Conservation (phyloP, 208 protist species). For the Tritrichomonas musculus region DNA sequence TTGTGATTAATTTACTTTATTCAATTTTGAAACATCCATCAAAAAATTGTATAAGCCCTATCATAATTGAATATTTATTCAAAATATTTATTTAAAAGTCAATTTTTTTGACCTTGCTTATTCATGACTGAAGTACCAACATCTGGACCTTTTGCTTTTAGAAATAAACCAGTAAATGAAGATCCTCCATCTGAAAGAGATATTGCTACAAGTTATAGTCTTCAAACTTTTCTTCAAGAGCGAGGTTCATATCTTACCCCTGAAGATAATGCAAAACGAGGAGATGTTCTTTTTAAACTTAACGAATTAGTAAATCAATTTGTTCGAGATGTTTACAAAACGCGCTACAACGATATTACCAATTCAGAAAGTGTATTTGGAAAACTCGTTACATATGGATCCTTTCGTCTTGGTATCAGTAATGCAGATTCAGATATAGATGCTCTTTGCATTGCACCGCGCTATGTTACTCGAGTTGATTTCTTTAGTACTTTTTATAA, state of each 20-base stretch:
- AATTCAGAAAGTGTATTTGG: background rate
- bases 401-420: background rate
- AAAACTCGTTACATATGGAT: constrained; percentile 33
- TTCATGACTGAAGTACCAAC: too few relatives aligned
- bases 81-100: too few relatives aligned
- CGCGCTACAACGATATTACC: background rate
- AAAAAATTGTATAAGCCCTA: too few relatives aligned
- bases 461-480: background rate
- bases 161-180: background rate
- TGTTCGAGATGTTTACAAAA: background rate
- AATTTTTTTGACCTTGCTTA: too few relatives aligned
- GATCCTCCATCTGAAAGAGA: background rate
- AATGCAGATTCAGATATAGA: constrained; percentile 25
- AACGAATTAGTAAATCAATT: background rate
- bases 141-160: too few relatives aligned
- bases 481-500: constrained; percentile 20
- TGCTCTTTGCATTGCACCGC: background rate
- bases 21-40: too few relatives aligned
- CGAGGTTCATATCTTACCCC: background rate
- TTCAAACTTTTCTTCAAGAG: background rate
- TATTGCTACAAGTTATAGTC: background rate
- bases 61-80: too few relatives aligned
- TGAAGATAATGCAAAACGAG: background rate
- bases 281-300: background rate
- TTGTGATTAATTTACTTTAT: too few relatives aligned